phyloP scores from a whole-genome alignment of 129 eudicot genomes.

The Dittrichia graveolens region DNA sequence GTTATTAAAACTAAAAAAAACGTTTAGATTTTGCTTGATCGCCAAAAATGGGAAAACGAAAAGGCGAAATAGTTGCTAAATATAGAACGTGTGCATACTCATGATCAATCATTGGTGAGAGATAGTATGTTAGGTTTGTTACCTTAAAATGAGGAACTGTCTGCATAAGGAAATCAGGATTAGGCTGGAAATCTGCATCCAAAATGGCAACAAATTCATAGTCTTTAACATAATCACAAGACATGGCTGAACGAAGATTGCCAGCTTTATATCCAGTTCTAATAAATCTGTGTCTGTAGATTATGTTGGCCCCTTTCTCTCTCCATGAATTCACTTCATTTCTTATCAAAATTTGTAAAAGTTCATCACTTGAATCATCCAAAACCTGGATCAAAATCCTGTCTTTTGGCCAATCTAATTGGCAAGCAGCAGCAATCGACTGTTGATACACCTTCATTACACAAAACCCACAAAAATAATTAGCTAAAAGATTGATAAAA shows the following conservation, averaged over 20 bases:
- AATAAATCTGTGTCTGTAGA: constrained; percentile 76
- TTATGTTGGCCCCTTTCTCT: constrained; percentile 74
- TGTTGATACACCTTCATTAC: constrained; percentile 65
- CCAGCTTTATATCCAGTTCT: constrained; percentile 95
- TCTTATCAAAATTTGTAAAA: constrained; percentile 59
- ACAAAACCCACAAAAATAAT: constrained; percentile 28
- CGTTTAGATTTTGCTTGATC: constrained; percentile 26
- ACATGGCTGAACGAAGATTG: constrained; percentile 88
- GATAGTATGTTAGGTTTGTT: constrained; percentile 29
- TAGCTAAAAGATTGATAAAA: constrained; percentile 18
- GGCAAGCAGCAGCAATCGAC: constrained; percentile 77
- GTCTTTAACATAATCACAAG: constrained; percentile 88
- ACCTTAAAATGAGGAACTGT: constrained; percentile 91
- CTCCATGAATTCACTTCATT: constrained; percentile 66
- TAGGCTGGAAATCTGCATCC: constrained; percentile 93
- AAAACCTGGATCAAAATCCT: constrained; percentile 69
- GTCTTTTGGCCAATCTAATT: constrained; percentile 90
- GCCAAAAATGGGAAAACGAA: constrained; percentile 24
- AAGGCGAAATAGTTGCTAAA: constrained; percentile 27
- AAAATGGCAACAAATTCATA: constrained; percentile 86
- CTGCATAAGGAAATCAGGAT: constrained; percentile 69
- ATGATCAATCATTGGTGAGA: constrained; percentile 34
- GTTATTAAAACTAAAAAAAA: too few relatives aligned
- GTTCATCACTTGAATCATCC: constrained; percentile 87
- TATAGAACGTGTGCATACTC: constrained; percentile 22